Base-by-base conservation (phyloP, 2,329 filamentous ascomycete genomes). In the Ascochyta koolunga region DNA sequence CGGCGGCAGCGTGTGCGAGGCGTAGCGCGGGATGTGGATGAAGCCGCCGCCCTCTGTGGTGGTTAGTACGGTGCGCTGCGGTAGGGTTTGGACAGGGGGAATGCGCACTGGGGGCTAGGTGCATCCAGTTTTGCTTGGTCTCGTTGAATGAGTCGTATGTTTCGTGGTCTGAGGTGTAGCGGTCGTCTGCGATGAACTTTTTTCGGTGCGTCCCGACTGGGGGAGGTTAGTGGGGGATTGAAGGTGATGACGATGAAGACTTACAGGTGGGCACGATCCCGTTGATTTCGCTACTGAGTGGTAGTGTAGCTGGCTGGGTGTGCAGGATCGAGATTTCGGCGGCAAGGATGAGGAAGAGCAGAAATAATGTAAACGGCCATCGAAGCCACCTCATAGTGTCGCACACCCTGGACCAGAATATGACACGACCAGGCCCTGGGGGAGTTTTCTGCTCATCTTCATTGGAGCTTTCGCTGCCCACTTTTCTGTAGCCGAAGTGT, bases 131-230 rank as follows among this genome's bases (percentile, higher is more conserved):
- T 29, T 29, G 27, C 11, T 29, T 29, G 13, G 27, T 29, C 5
- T 29, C 27, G 27, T 29, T 29, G 27, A 29, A 13, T 2, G 27
- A 29, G 9, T 13, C 4, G 10, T 29, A 5, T 1, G 63, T 64
- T 13, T 25, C 50, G 48, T 66, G 61, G 44, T 66, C 63, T 2
- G 61, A 66, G 11, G 33, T 41, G 27, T 59, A 65, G 43, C 57
- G 51, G 4, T 32, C 19, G 31, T 65, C 59, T 24, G 39, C 43
- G 33, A 36, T 27, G 40, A 64, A 65, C n/a, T 54, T 56, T 27
- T 50, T 61, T 18, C 53, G 52, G 22, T 61, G 43, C 2, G 21
- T 39, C 5, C 57, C 46, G 36, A 64, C 62, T 65, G 24, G 21
- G 21, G 2, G 15, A 18, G 2, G 38, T 60, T 35, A 61, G 54